Conservation (phyloP, 768 basidiomycete genomes). For the Tylopilus rubrobrunneus region DNA sequence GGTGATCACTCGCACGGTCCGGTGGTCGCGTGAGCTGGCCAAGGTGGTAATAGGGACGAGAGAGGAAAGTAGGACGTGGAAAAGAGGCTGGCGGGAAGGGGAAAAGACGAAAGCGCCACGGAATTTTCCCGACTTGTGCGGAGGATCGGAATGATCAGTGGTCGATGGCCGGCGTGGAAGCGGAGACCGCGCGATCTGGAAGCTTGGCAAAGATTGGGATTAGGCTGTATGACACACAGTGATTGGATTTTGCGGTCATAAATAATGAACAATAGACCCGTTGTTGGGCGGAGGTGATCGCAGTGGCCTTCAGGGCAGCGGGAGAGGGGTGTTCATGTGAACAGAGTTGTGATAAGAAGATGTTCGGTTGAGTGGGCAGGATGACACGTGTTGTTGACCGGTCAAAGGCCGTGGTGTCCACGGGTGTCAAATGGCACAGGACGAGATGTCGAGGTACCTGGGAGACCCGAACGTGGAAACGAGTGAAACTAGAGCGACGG, state of each 20-base stretch:
- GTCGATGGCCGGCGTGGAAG: constrained; percentile 6
- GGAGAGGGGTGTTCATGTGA: constrained; percentile 19
- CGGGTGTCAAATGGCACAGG: constrained; percentile 7
- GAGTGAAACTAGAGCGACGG: constrained; percentile 1
- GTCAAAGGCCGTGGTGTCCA: constrained; percentile 21
- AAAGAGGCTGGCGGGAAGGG: background rate
- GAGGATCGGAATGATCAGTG: constrained; percentile 10
- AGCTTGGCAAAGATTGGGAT: constrained; percentile 18
- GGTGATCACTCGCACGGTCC: constrained; percentile 13
- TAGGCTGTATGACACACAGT: constrained; percentile 18
- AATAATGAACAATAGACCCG: background rate
- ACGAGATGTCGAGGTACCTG: background rate
- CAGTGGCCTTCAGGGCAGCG: background rate
- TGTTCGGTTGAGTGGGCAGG: constrained; percentile 7
- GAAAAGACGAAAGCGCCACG: background rate
- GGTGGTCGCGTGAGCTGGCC: background rate
- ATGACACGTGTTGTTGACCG: constrained; percentile 17
- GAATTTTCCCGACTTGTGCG: constrained; percentile 13
- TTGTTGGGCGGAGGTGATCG: constrained; percentile 9
- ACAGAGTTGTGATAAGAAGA: constrained; percentile 16
- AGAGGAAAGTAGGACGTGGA: background rate
- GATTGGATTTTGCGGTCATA: constrained; percentile 14
- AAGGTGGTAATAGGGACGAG: background rate
- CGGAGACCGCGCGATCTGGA: constrained; percentile 25
- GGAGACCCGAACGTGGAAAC: constrained; percentile 10